Percentiles rank a stretch among this genome's conserved stretches.
phyloP scores from a whole-genome alignment of 192 early-diverging fungal species.

The Entomortierella beljakovae region DNA sequence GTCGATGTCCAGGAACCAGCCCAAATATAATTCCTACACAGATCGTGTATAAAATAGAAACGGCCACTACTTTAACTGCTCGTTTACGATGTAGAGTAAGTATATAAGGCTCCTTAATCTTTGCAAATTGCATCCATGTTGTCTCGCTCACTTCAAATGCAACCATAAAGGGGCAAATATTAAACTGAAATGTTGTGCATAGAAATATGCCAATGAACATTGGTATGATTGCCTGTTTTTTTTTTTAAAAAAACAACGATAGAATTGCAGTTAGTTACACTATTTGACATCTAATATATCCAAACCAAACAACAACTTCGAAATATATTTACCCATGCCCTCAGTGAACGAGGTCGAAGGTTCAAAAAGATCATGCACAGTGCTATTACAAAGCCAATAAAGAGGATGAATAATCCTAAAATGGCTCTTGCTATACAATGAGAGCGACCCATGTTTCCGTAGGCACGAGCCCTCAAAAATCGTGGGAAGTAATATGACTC shows the following conservation, averaged over 20 bases:
- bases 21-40: slow-evolving; percentile 39
- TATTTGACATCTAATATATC: not conserved
- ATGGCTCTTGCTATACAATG: slow-evolving; percentile 60
- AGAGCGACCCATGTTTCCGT: slow-evolving; percentile 63
- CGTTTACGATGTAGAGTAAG: slow-evolving; percentile 26
- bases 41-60: slow-evolving; percentile 26
- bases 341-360: slow-evolving; percentile 48
- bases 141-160: slow-evolving; percentile 37
- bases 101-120: slow-evolving; percentile 44
- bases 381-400: slow-evolving; percentile 63
- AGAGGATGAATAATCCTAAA: slow-evolving; percentile 60
- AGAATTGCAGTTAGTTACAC: not conserved
- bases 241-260: not conserved
- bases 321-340: slow-evolving; percentile 63
- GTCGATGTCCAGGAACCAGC: slow-evolving; percentile 31
- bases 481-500: slow-evolving; percentile 64
- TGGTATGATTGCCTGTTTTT: slow-evolving; percentile 34
- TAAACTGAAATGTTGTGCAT: slow-evolving; percentile 49
- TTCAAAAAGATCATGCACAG: slow-evolving; percentile 68
- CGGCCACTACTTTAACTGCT: slow-evolving; percentile 11
- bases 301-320: not conserved
- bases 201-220: slow-evolving; percentile 26
- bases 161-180: slow-evolving; percentile 36
- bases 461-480: slow-evolving; percentile 65
- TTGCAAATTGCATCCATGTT: slow-evolving; percentile 37